Evolutionary conservation across 495 filamentous ascomycete species (phyloP), one percentile per base, ranked within the genome.

Genomic region (Penicillium coffeae): DNA sequence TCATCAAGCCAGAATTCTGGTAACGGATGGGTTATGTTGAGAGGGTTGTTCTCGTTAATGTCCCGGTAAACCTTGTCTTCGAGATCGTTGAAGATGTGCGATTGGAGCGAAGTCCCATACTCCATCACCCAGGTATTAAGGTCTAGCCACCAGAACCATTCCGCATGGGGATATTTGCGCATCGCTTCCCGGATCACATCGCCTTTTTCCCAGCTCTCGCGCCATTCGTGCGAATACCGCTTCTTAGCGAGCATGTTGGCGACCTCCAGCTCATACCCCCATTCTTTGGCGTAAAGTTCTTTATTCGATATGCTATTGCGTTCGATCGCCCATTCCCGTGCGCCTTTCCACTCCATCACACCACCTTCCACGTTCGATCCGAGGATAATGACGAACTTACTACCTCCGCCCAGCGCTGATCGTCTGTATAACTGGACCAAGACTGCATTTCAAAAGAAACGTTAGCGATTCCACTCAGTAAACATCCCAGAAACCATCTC

Each of bases 71-170:
- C 86, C 53, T 82, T 79, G 16, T 79, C 70, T 15, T 73, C 72
- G 42, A 99, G 77, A 51, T 88, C 66, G 62, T 88, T 83, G 77
- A 97, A 96, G 51, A 99, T 78, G 66, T 96, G 92, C 22, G 77
- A 76, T 58, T 96, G 89, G 27, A 99, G 78, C 1, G 93, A 95
- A 62, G 91, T 88, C 8, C 84, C 86, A 12, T 89, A 87, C 57
- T 99, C 92, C 94, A 99, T 97, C 58, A 99, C 84, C 66, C 94
- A 95, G 14, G 94, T 99, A 64, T 95, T 92, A 9, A 97, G 82
- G 64, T 99, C 93, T 33, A 99, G 75, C 94, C 94, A 99, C 93
- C 93, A 99, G 57, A 99, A 93, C 93, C 93, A 99, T 74, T 99
- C 90, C 8, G 93, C 93, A 51, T 95, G 77, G 18, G 93, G 94